These are phyloP conservation scores for Theileria luwenshuni DNA, from an alignment of 169 alveolate genomes.

Conservation along the genomic window DNA sequence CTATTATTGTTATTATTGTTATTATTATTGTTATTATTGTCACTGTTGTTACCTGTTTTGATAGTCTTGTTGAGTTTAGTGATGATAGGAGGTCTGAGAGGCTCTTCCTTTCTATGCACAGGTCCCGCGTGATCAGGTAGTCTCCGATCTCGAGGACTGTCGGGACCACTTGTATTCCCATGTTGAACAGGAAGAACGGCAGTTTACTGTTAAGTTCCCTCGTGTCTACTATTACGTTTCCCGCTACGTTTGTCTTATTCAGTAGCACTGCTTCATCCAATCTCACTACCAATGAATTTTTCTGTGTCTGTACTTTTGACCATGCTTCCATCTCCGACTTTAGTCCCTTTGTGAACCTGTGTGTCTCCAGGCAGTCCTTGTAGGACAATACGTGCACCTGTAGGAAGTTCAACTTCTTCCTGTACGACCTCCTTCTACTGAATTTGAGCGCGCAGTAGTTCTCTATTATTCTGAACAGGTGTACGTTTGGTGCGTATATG, in stretches of 20 bases:
- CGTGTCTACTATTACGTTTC: slow-evolving; percentile 76
- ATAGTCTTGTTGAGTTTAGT: slow-evolving; percentile 75
- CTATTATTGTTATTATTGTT: not conserved
- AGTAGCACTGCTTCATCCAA: slow-evolving; percentile 50
- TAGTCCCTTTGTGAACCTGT: slow-evolving; percentile 45
- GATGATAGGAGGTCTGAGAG: slow-evolving; percentile 75
- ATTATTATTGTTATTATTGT: not conserved
- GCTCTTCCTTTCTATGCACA: slow-evolving; percentile 84
- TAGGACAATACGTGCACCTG: slow-evolving; percentile 55
- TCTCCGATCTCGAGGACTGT: slow-evolving; percentile 80
- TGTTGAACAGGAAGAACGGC: slow-evolving; percentile 78
- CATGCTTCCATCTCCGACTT: slow-evolving; percentile 57
- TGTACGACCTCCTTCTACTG: not conserved
- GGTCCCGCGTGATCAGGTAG: slow-evolving; percentile 81
- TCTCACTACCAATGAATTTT: slow-evolving; percentile 33
- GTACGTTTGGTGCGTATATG: slow-evolving; percentile 52
- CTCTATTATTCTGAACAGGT: slow-evolving; percentile 64
- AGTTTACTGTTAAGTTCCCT: slow-evolving; percentile 79
- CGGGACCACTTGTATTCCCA: slow-evolving; percentile 79
- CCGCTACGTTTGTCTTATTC: not conserved
- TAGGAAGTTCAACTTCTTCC: slow-evolving; percentile 16
- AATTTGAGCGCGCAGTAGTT: slow-evolving; percentile 57
- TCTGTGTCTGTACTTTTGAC: slow-evolving; percentile 45
- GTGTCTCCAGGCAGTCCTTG: slow-evolving; percentile 60
- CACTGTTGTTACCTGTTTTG: slow-evolving; percentile 70